Percentiles rank a stretch among this genome's conserved stretches.
phyloP scores from a whole-genome alignment of 2,329 filamentous ascomycete species.

The Talaromyces piceae region DNA sequence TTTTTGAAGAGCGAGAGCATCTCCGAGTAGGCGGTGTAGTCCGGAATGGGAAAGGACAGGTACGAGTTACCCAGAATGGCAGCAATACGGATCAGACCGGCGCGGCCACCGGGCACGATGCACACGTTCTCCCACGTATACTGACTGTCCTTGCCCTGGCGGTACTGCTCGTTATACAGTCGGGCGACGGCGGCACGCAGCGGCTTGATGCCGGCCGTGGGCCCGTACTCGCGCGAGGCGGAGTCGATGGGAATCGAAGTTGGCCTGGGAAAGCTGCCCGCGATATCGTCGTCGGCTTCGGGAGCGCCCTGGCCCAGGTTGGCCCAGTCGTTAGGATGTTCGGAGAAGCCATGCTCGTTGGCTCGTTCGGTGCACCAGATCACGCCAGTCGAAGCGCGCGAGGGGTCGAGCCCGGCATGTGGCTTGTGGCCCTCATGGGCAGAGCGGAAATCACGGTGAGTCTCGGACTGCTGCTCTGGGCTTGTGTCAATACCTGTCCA shows the following conservation, averaged over 20 bases:
- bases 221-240: slow-evolving; percentile 79
- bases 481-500: background rate
- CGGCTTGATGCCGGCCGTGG: slow-evolving; percentile 88
- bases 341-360: slow-evolving; percentile 77
- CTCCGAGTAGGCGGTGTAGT: slow-evolving; percentile 97
- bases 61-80: slow-evolving; percentile 90
- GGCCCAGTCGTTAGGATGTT: slow-evolving; percentile 77
- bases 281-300: slow-evolving; percentile 88
- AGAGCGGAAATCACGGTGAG: slow-evolving; percentile 81
- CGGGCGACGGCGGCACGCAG: slow-evolving; percentile 81
- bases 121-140: slow-evolving; percentile 98
- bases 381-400: slow-evolving; percentile 82
- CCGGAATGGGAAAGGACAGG: slow-evolving; percentile 85
- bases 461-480: slow-evolving; percentile 70
- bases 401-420: slow-evolving; percentile 84
- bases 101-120: slow-evolving; percentile 88
- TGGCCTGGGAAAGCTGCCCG: slow-evolving; percentile 79
- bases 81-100: slow-evolving; percentile 88
- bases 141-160: slow-evolving; percentile 75
- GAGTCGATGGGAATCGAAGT: slow-evolving; percentile 69
- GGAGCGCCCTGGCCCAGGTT: slow-evolving; percentile 92
- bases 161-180: slow-evolving; percentile 88
- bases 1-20: slow-evolving; percentile 95
- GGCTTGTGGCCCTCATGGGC: slow-evolving; percentile 86
- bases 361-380: slow-evolving; percentile 71